A percentile compares a stretch with the other conserved stretches of the same genome.
These are phyloP conservation scores for Kondoa malvinella DNA, from an alignment of 768 basidiomycete genomes.

Conservation along the genomic window DNA sequence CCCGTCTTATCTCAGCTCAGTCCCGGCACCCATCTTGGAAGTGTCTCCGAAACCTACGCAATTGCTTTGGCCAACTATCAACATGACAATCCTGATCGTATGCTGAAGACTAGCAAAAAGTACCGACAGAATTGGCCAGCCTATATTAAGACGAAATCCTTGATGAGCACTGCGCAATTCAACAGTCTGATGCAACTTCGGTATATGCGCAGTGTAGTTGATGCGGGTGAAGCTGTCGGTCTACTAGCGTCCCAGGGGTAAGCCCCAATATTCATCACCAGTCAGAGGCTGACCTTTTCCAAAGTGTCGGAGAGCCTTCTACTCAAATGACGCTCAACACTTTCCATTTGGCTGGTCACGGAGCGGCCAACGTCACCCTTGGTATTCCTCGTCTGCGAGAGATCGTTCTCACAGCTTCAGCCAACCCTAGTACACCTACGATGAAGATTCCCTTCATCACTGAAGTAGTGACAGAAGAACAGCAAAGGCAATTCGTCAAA, in stretches of 20 bases:
- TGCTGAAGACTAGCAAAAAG: conserved; percentile 36
- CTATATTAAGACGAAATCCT: conserved; percentile 34
- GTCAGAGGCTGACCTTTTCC: not conserved
- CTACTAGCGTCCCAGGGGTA: conserved; percentile 92
- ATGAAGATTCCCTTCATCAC: conserved; percentile 60
- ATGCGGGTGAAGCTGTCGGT: conserved; percentile 97
- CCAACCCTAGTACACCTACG: conserved; percentile 88
- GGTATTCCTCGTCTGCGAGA: conserved; percentile 97
- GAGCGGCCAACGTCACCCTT: conserved; percentile 95
- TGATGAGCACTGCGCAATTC: conserved; percentile 39
- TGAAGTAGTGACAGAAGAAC: conserved; percentile 41
- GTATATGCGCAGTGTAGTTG: conserved; percentile 81
- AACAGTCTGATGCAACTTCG: conserved; percentile 70
- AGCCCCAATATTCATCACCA: conserved; percentile 25
- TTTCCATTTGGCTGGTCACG: conserved; percentile 98
- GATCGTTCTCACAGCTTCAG: conserved; percentile 97
- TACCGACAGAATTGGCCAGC: conserved; percentile 36
- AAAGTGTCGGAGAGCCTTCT: conserved; percentile 96
- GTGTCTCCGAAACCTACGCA: conserved; percentile 83
- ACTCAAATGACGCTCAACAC: conserved; percentile 99
- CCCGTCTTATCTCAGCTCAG: conserved; percentile 59
- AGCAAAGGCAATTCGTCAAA: conserved; percentile 56
- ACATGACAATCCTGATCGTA: conserved; percentile 49
- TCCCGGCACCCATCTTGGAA: conserved; percentile 65
- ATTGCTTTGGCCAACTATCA: conserved; percentile 60